Percentiles rank a stretch among this genome's conserved stretches.
Evolutionary conservation across 805 yeast genomes (phyloP).

Genomic region (Candida broadrunensis): DNA sequence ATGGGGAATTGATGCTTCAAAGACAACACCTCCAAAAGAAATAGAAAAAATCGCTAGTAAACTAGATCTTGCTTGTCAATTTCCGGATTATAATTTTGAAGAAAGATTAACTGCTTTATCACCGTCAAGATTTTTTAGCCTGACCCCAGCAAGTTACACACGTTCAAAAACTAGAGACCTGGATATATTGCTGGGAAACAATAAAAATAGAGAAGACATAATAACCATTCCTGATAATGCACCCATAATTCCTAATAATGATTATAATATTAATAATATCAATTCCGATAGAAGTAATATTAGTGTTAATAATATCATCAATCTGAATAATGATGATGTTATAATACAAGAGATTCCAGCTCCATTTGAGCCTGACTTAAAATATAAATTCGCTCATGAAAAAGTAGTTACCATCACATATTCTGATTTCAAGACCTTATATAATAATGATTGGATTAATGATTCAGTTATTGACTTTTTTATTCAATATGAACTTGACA

Average conservation of each 20-base stretch:
- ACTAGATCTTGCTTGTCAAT: background rate
- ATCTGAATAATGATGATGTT: background rate
- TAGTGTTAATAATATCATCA: too few species aligned
- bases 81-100: background rate
- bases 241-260: too few species aligned
- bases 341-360: slow-evolving; percentile 26
- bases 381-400: slow-evolving; percentile 51
- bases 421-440: slow-evolving; percentile 75
- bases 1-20: background rate
- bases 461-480: slow-evolving; percentile 87
- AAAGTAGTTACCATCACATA: slow-evolving; percentile 55
- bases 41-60: background rate
- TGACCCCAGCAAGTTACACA: slow-evolving; percentile 2
- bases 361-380: slow-evolving; percentile 45
- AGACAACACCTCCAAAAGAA: background rate
- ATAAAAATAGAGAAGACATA: too few species aligned
- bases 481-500: slow-evolving; percentile 53
- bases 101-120: background rate
- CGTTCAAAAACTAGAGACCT: slow-evolving; percentile 4
- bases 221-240: too few species aligned
- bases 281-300: too few species aligned
- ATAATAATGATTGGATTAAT: slow-evolving; percentile 83
- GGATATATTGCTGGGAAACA: background rate
- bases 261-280: too few species aligned
- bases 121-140: background rate